Evolutionary conservation across 371 early-diverging fungal genomes (phyloP).

Genomic region (Nematocida homosporus): DNA sequence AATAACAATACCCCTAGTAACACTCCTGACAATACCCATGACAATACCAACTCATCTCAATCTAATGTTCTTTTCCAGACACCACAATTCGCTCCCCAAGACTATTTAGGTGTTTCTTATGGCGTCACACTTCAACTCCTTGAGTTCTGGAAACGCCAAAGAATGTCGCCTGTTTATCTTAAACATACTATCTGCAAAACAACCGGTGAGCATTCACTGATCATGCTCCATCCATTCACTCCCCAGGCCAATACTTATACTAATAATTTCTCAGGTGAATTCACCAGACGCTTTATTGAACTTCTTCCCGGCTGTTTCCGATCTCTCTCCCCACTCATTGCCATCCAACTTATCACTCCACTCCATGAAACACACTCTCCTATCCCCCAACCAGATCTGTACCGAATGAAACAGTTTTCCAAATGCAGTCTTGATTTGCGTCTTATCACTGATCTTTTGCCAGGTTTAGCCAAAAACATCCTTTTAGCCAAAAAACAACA

Average conservation of each 20-base stretch:
- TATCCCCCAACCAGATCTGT: not conserved
- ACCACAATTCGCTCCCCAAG: conserved; percentile 70
- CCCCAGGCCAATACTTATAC: not conserved
- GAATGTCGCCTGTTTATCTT: conserved; percentile 84
- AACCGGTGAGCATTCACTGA: conserved; percentile 72
- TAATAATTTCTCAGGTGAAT: not conserved
- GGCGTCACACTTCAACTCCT: conserved; percentile 81
- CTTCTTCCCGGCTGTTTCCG: conserved; percentile 49
- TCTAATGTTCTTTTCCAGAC: not conserved
- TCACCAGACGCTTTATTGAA: conserved; percentile 38
- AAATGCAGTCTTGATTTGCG: conserved; percentile 40
- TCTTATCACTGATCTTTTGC: conserved; percentile 44
- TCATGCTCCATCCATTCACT: conserved; percentile 26
- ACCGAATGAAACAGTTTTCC: conserved; percentile 36
- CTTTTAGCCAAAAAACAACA: conserved; percentile 2
- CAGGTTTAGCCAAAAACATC: conserved; percentile 25
- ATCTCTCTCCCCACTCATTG: conserved; percentile 1
- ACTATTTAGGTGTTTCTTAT: conserved; percentile 92
- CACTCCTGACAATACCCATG: not conserved
- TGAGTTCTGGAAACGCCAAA: conserved; percentile 88
- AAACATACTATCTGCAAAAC: conserved; percentile 88
- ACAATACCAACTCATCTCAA: not conserved
- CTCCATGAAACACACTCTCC: not conserved
- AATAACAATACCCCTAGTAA: conserved; percentile 36
- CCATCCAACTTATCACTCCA: conserved; percentile 31